A percentile compares a stretch with the other conserved stretches of the same genome.
Evolutionary conservation across 441 rosid species (phyloP).

Genomic region (Corymbia citriodora): DNA sequence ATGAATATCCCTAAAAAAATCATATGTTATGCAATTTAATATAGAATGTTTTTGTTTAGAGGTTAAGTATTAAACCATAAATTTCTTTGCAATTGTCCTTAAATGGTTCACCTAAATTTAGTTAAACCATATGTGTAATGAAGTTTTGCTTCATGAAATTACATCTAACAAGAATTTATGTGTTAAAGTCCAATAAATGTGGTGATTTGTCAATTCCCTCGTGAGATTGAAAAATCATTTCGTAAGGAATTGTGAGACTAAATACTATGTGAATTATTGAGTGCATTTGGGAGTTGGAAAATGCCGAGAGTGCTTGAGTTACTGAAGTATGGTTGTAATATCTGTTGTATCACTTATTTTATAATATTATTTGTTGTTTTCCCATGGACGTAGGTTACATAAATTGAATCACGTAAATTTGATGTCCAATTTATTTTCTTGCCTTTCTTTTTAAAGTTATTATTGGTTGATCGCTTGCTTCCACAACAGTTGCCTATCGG

Average conservation of each 20-base stretch:
- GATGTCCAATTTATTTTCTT: too few relatives aligned
- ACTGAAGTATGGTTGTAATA: too few relatives aligned
- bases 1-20: background rate
- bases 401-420: too few relatives aligned
- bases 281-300: too few relatives aligned
- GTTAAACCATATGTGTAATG: background rate
- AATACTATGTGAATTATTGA: too few relatives aligned
- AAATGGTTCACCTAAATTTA: background rate
- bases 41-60: background rate
- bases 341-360: fast-evolving
- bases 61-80: background rate
- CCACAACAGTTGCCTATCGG: too few relatives aligned
- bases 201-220: background rate
- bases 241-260: too few relatives aligned
- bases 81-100: background rate
- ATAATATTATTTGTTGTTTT: too few relatives aligned
- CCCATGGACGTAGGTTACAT: too few relatives aligned
- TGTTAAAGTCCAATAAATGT: background rate
- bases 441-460: too few relatives aligned
- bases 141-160: background rate
- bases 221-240: background rate
- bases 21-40: background rate
- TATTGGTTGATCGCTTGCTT: too few relatives aligned
- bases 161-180: background rate
- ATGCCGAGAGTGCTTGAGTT: too few relatives aligned